These are phyloP conservation scores for Penicillium roqueforti DNA, from an alignment of 495 filamentous ascomycete species.

Conservation along the genomic window DNA sequence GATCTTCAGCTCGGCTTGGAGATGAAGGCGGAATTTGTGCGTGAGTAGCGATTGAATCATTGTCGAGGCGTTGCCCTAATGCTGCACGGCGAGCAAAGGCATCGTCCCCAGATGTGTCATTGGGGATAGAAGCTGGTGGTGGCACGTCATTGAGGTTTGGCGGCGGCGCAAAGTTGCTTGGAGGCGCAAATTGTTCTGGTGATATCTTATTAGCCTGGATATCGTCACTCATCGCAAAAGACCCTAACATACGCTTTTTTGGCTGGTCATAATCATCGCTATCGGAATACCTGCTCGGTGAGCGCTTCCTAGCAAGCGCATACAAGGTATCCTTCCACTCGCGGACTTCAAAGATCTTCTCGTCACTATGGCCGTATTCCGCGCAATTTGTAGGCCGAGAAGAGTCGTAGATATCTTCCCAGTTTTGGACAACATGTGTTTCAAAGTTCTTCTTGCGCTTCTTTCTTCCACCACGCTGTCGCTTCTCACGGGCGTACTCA, in stretches of 20 bases:
- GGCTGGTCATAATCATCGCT: constrained; percentile 53
- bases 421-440: constrained; percentile 61
- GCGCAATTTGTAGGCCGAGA: constrained; percentile 79
- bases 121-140: constrained; percentile 39
- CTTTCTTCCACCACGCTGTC: constrained; percentile 75
- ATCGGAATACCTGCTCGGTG: constrained; percentile 51
- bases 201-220: constrained; percentile 4
- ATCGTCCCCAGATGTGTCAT: constrained; percentile 65
- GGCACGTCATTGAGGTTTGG: constrained; percentile 44
- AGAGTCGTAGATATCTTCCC: constrained; percentile 93
- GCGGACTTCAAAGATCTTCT: constrained; percentile 69
- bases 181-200: constrained; percentile 69
- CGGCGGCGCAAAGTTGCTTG: constrained; percentile 69
- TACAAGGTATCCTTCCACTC: constrained; percentile 90
- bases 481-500: constrained; percentile 57
- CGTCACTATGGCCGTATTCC: constrained; percentile 82
- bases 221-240: not conserved
- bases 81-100: constrained; percentile 63
- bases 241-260: constrained; percentile 45
- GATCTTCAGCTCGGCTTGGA: constrained; percentile 39
- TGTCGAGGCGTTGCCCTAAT: constrained; percentile 28
- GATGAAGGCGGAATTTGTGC: constrained; percentile 14
- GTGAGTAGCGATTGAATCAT: constrained; percentile 1
- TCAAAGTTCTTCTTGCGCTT: constrained; percentile 81
- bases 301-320: constrained; percentile 60